phyloP scores from a whole-genome alignment of 1,284 basidiomycete genomes.

The Puccinia triticina region DNA sequence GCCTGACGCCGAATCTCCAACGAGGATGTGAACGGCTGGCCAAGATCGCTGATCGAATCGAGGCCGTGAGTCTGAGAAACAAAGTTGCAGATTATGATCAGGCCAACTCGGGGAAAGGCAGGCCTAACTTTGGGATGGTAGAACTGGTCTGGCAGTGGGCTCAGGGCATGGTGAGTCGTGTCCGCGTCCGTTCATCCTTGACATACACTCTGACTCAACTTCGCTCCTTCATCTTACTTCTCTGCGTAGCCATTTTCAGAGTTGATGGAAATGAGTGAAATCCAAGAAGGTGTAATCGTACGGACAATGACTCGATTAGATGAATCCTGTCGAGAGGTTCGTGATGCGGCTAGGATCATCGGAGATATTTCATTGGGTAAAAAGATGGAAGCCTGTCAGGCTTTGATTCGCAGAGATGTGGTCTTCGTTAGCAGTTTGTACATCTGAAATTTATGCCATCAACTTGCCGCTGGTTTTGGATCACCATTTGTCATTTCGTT shows the following conservation, averaged over 20 bases:
- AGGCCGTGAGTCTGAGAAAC: slow-evolving; percentile 74
- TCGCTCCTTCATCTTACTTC: background rate
- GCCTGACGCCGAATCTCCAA: slow-evolving; percentile 75
- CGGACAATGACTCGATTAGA: slow-evolving; percentile 93
- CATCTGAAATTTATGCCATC: slow-evolving; percentile 46
- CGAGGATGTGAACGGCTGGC: slow-evolving; percentile 78
- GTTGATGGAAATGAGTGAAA: slow-evolving; percentile 88
- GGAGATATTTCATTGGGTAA: slow-evolving; percentile 92
- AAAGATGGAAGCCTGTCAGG: slow-evolving; percentile 96
- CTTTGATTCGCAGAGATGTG: slow-evolving; percentile 86
- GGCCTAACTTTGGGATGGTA: slow-evolving; percentile 84
- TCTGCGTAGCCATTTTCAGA: slow-evolving; percentile 81
- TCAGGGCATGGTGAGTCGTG: slow-evolving; percentile 79
- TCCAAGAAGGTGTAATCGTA: slow-evolving; percentile 95
- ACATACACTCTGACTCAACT: background rate
- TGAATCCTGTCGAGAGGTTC: slow-evolving; percentile 93
- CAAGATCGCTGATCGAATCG: slow-evolving; percentile 80
- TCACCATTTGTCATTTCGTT: background rate
- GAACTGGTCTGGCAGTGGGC: slow-evolving; percentile 99
- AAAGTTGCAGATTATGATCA: slow-evolving; percentile 79
- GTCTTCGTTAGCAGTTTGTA: slow-evolving; percentile 56
- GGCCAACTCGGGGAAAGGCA: slow-evolving; percentile 61
- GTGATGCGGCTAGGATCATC: slow-evolving; percentile 95
- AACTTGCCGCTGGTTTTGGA: background rate
- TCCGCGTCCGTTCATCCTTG: background rate